phyloP scores from a whole-genome alignment of 495 filamentous ascomycete genomes.

The Lophiostoma macrostomum region DNA sequence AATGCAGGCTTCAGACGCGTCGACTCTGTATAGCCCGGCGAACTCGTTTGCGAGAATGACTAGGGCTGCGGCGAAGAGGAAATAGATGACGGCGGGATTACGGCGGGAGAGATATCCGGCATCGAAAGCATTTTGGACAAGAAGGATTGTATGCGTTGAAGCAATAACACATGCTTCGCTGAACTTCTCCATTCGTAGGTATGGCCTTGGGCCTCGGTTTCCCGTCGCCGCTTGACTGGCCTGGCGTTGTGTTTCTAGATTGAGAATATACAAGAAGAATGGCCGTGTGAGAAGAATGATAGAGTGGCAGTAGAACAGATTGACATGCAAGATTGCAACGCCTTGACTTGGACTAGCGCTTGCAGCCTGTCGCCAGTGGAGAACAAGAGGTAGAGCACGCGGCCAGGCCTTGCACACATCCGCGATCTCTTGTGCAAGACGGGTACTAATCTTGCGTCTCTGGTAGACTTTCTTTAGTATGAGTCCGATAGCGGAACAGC shows the following conservation, averaged over 20 bases:
- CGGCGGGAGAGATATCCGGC: conserved; percentile 61
- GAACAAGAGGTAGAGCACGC: conserved; percentile 43
- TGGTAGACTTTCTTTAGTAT: conserved; percentile 69
- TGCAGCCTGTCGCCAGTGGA: conserved; percentile 52
- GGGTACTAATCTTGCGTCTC: conserved; percentile 64
- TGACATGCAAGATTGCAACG: conserved; percentile 63
- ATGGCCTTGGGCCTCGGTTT: conserved; percentile 34
- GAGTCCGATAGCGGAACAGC: conserved; percentile 61
- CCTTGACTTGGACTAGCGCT: conserved; percentile 52
- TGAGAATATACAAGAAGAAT: conserved; percentile 60
- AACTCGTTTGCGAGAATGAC: conserved; percentile 69
- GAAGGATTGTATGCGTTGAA: conserved; percentile 62
- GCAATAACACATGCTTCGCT: conserved; percentile 69
- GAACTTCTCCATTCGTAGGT: conserved; percentile 58
- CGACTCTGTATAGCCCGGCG: conserved; percentile 57
- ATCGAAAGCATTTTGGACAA: conserved; percentile 57
- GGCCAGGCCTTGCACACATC: conserved; percentile 54
- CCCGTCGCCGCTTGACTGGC: conserved; percentile 35
- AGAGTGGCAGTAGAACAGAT: conserved; percentile 70
- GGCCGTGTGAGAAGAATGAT: conserved; percentile 70
- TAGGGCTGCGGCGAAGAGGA: conserved; percentile 68
- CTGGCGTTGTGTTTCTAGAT: conserved; percentile 43
- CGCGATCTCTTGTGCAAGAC: conserved; percentile 63
- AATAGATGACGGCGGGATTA: conserved; percentile 70
- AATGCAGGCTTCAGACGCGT: conserved; percentile 54